Evolutionary conservation across 2,329 filamentous ascomycete species (phyloP).

Genomic region (Gliomastix tumulicola): DNA sequence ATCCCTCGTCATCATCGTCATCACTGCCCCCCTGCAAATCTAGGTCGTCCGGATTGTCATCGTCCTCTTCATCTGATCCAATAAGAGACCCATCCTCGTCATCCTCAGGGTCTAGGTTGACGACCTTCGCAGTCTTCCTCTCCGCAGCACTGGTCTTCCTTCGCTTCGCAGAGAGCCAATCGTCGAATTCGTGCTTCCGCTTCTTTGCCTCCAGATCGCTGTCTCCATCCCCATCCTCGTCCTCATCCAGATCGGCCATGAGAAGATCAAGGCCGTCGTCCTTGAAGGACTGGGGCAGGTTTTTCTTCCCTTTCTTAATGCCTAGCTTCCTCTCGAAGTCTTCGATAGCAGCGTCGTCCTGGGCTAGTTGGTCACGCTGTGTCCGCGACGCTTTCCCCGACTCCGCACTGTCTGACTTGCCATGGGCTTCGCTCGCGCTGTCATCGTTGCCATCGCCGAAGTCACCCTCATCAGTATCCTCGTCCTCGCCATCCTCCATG

Average conservation of each 20-base stretch:
- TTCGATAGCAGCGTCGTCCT: conserved; percentile 86
- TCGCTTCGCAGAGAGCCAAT: conserved; percentile 54
- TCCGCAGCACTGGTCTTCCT: conserved; percentile 28
- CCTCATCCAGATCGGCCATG: conserved; percentile 51
- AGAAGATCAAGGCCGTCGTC: conserved; percentile 81
- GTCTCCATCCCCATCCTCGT: conserved; percentile 33
- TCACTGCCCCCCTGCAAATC: too few relatives aligned
- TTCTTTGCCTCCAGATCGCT: conserved; percentile 55
- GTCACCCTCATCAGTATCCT: conserved; percentile 10
- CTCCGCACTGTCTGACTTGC: conserved; percentile 13
- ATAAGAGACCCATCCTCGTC: conserved; percentile 56
- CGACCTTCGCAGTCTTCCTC: conserved; percentile 1
- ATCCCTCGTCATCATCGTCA: conserved; percentile 45
- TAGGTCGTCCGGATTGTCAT: conserved; percentile 42
- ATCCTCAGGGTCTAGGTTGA: conserved; percentile 22
- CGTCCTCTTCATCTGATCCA: conserved; percentile 54
- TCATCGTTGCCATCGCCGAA: conserved; percentile 12
- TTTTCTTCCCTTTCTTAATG: conserved; percentile 68
- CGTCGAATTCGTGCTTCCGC: conserved; percentile 47
- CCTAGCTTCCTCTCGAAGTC: conserved; percentile 83
- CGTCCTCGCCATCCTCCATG: conserved; percentile 1
- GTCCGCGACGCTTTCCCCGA: conserved; percentile 20
- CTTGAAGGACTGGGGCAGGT: conserved; percentile 62
- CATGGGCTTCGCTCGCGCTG: conserved; percentile 1
- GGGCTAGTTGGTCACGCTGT: conserved; percentile 58